Evolutionary conservation across 345 rosid genomes (phyloP), one percentile per base, ranked within the genome.

Genomic region (Turritis glabra): DNA sequence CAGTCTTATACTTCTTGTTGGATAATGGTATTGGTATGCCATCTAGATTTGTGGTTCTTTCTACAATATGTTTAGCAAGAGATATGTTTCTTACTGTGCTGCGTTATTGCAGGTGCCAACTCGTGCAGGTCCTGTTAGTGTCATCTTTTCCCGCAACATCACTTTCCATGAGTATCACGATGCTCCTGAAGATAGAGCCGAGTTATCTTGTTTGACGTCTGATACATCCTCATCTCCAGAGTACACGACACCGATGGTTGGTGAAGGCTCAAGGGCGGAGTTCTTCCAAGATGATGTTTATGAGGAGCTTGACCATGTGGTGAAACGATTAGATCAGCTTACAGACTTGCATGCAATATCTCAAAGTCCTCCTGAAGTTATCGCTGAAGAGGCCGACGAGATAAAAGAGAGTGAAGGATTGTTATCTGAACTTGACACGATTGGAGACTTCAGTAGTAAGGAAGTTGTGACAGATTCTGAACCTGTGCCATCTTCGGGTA

Each of bases 401-500:
- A 77, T 85, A 25, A 89, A 88, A 82, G 93, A 87, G 80, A 90
- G 89, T 80, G 97, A 86, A 80, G 90, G 81, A 30, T 82, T 90
- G 52, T 77, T 93, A 77, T 84, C 85, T 58, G 96, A 93, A 79
- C 75, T 93, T 71, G 97, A 90, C 76, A 74, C 86, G 8, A 86
- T 85, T 22, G 94, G 96, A 64, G 98, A 93, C 77, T 88, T 93
- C 56, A 77, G 88, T 63, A 80, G 84, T 61, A 71, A 78, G 79
- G 88, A 85, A 84, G 83, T 72, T 72, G 84, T 64, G 41, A 77
- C 79, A 10, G 76, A 81, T 80, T 75, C 83, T 76, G 83, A 85
- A 54, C 73, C 64, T 66, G 81, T 56, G 27, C 40, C 46, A 27
- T 72, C 82, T 56, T 71, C 67, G 10, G n/a, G 7, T 62, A 69